phyloP scores from a whole-genome alignment of 768 basidiomycete species.

The Kwoniella botswanensis region DNA sequence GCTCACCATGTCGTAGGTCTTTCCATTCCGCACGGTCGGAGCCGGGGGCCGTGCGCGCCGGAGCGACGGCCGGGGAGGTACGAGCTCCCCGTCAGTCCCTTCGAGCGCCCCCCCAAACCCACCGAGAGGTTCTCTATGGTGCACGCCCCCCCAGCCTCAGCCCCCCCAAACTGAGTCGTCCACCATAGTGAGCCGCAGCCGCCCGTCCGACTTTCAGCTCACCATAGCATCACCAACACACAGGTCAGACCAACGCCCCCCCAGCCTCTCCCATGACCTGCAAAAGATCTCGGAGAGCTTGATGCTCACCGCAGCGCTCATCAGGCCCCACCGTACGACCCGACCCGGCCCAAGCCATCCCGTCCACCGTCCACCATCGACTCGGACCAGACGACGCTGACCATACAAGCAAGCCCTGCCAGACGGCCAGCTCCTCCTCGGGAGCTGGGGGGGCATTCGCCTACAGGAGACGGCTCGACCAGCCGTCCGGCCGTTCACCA shows the following conservation, averaged over 20 bases:
- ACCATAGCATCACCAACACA: background rate
- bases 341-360: background rate
- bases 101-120: background rate
- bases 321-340: background rate
- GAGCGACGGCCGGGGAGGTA: background rate
- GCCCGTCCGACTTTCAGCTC: background rate
- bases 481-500: background rate
- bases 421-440: background rate
- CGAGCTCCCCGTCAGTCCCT: too few species aligned
- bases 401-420: background rate
- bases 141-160: background rate
- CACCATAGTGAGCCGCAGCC: background rate
- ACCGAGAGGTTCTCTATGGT: background rate
- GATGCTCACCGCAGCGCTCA: too few species aligned
- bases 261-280: background rate
- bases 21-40: conserved; percentile 5
- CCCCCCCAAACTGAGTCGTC: background rate
- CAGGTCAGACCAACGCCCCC: background rate
- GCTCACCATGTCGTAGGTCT: background rate
- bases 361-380: background rate
- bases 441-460: background rate
- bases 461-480: background rate
- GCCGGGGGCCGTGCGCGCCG: conserved; percentile 10
- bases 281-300: too few species aligned
- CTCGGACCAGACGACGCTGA: background rate